These are phyloP conservation scores for Beauveria scarabaeidicola DNA, from an alignment of 2,329 filamentous ascomycete genomes.

Conservation along the genomic window DNA sequence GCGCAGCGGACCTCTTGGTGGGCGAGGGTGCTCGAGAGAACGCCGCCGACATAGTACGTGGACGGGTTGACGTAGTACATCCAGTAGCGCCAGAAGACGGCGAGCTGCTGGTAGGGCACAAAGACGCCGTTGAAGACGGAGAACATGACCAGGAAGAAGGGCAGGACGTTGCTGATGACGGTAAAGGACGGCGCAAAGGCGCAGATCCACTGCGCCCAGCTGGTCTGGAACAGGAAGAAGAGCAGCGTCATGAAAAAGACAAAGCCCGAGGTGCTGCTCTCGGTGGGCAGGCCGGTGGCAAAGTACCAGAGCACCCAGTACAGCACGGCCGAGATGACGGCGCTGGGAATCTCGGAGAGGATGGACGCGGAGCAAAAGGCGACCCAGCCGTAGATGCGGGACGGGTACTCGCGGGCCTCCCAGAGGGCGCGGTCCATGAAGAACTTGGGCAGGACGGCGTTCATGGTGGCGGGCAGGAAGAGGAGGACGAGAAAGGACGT, in stretches of 20 bases:
- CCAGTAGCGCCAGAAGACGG: constrained; percentile 65
- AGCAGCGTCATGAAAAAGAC: constrained; percentile 70
- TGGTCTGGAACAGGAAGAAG: constrained; percentile 67
- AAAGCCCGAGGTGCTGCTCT: constrained; percentile 60
- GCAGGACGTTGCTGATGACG: constrained; percentile 66
- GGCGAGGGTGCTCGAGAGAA: constrained; percentile 55
- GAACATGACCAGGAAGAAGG: constrained; percentile 76
- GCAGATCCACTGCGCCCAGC: constrained; percentile 78
- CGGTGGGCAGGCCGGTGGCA: constrained; percentile 59
- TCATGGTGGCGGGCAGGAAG: constrained; percentile 63
- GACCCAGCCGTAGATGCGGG: constrained; percentile 68
- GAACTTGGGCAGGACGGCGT: constrained; percentile 69
- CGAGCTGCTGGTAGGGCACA: constrained; percentile 54
- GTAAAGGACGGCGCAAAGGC: constrained; percentile 74
- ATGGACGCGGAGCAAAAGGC: constrained; percentile 69
- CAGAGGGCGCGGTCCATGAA: constrained; percentile 64
- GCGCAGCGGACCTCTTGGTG: constrained; percentile 41
- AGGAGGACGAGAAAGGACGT: constrained; percentile 57
- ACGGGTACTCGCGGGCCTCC: constrained; percentile 65
- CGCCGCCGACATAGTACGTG: constrained; percentile 65
- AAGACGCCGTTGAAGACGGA: constrained; percentile 71
- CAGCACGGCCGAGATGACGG: constrained; percentile 54
- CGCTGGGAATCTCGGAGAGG: constrained; percentile 62
- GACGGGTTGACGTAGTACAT: constrained; percentile 60
- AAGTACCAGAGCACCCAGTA: constrained; percentile 76